Conservation (phyloP, 2,329 filamentous ascomycete species). For the Akanthomyces uredinophilus region DNA sequence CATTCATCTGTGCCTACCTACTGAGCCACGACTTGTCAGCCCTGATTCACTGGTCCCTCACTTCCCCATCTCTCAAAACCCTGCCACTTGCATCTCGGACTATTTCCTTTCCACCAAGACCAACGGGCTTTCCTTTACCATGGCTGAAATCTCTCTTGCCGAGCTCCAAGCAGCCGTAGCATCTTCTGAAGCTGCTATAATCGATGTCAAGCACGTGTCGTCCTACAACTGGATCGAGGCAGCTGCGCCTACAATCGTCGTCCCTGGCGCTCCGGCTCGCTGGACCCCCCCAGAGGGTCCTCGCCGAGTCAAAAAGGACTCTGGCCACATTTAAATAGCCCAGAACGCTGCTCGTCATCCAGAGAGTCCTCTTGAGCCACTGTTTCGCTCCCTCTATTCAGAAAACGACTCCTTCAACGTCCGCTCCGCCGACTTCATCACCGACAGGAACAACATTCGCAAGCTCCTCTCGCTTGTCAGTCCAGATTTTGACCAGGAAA, state of each 20-base stretch:
- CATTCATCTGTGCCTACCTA: too few species aligned
- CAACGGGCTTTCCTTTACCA: neutral
- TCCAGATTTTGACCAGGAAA: conserved; percentile 20
- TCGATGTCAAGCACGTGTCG: conserved; percentile 34
- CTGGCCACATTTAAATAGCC: conserved; percentile 36
- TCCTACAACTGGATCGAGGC: conserved; percentile 48
- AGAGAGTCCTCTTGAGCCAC: conserved; percentile 38
- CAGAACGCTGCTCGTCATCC: conserved; percentile 42
- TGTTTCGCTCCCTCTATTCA: conserved; percentile 40
- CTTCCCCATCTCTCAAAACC: too few species aligned
- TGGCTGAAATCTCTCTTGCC: conserved; percentile 19
- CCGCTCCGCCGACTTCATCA: conserved; percentile 34
- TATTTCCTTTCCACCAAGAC: too few species aligned
- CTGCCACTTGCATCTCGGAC: too few species aligned
- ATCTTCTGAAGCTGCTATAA: conserved; percentile 26
- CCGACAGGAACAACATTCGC: conserved; percentile 43
- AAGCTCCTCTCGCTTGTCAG: conserved; percentile 43
- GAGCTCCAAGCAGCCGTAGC: conserved; percentile 19
- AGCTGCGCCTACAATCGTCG: conserved; percentile 35
- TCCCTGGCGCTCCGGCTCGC: conserved; percentile 36
- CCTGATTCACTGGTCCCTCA: too few species aligned
- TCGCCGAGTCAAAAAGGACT: conserved; percentile 29
- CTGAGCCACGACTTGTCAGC: too few species aligned
- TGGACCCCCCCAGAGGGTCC: conserved; percentile 30
- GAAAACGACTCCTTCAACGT: conserved; percentile 36